phyloP scores from a whole-genome alignment of 2,329 filamentous ascomycete genomes.

The Alternaria brassicae region DNA sequence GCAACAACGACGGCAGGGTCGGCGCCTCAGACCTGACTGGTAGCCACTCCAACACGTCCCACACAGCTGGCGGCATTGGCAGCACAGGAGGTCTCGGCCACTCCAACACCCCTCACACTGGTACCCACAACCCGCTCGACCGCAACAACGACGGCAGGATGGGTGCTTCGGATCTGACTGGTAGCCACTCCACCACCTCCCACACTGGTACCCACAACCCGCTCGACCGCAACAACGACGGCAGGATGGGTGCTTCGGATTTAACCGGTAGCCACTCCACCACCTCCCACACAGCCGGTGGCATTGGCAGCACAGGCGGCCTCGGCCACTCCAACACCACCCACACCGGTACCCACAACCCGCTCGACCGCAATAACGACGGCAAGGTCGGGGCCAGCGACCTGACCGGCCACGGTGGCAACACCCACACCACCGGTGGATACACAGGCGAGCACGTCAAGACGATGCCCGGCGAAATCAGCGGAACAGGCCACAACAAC shows the following conservation, averaged over 20 bases:
- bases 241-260: no score
- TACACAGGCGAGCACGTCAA: slow-evolving; percentile 10
- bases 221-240: no score
- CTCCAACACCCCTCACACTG: background rate
- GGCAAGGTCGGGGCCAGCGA: background rate
- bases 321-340: background rate
- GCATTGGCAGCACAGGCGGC: slow-evolving; percentile 1
- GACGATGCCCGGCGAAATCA: background rate
- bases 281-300: slow-evolving; percentile 14
- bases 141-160: no score
- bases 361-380: background rate
- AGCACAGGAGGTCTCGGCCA: background rate
- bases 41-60: background rate
- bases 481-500: slow-evolving; percentile 1
- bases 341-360: no score
- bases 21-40: no score
- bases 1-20: no score
- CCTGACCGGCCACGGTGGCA: background rate
- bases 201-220: no score
- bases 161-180: no score
- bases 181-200: no score
- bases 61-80: background rate
- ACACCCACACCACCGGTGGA: background rate
- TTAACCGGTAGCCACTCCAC: no score
- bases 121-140: no score